These are phyloP conservation scores for Trichoderma arundinaceum DNA, from an alignment of 2,329 filamentous ascomycete genomes.

Conservation along the genomic window DNA sequence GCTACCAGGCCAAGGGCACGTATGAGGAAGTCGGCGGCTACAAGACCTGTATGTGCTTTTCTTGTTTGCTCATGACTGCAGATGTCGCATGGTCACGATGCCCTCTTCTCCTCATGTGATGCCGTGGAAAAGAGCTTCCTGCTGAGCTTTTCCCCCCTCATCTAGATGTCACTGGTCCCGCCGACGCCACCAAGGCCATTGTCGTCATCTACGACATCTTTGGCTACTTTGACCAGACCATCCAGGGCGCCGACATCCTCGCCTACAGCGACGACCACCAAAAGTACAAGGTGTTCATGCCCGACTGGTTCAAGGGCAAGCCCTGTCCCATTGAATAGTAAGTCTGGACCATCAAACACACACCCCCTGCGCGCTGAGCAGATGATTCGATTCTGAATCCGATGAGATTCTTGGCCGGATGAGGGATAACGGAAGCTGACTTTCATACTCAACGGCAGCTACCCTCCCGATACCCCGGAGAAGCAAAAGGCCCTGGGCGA, in stretches of 20 bases:
- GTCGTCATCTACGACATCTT: conserved; percentile 71
- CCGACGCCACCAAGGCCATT: conserved; percentile 61
- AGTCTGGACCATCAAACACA: background rate
- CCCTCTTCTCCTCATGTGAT: no score
- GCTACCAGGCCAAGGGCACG: conserved; percentile 60
- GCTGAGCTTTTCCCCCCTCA: background rate
- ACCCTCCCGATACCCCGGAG: conserved; percentile 68
- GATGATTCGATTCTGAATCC: background rate
- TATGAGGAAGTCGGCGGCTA: conserved; percentile 62
- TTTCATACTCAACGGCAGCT: conserved; percentile 45
- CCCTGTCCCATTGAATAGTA: conserved; percentile 62
- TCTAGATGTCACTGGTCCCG: conserved; percentile 55
- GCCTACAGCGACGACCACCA: conserved; percentile 59
- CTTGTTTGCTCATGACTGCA: background rate
- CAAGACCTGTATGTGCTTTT: conserved; percentile 53
- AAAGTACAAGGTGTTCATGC: conserved; percentile 86
- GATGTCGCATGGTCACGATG: background rate
- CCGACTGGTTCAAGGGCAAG: conserved; percentile 85
- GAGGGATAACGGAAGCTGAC: no score
- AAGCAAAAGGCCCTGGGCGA: conserved; percentile 63
- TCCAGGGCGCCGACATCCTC: conserved; percentile 73
- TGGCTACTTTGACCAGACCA: conserved; percentile 71
- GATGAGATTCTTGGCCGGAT: no score
- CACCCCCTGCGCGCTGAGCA: background rate
- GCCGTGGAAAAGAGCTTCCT: background rate